phyloP scores from a whole-genome alignment of 2,329 filamentous ascomycete genomes.

The Waltergamsia citrina region DNA sequence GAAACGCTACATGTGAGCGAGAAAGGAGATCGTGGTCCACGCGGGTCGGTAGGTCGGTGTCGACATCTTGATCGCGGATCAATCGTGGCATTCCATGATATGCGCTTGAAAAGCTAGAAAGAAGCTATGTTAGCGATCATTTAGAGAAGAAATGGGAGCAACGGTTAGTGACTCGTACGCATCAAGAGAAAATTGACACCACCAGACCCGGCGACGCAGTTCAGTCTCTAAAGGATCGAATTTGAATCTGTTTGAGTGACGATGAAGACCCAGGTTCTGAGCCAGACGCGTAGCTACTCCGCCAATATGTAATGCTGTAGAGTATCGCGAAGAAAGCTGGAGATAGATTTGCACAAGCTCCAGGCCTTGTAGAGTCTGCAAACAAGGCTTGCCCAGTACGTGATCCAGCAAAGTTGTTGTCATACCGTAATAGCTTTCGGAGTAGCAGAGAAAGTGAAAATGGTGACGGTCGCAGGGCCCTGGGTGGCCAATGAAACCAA shows the following conservation, averaged over 20 bases:
- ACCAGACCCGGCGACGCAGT: constrained; percentile 13
- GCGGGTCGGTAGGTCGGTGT: constrained; percentile 13
- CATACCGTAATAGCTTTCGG: constrained; percentile 11
- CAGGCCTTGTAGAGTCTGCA: constrained; percentile 11
- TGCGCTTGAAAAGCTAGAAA: constrained; percentile 13
- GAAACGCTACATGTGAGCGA: constrained; percentile 11
- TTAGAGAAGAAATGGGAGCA: constrained; percentile 9
- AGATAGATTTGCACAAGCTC: constrained; percentile 13
- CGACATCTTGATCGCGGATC: constrained; percentile 15
- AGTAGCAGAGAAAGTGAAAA: constrained; percentile 11
- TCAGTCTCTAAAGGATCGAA: constrained; percentile 15
- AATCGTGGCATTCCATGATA: constrained; percentile 16
- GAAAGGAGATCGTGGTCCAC: constrained; percentile 14
- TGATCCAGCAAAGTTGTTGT: constrained; percentile 8
- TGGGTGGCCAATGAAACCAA: constrained; percentile 9
- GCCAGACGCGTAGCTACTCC: constrained; percentile 14
- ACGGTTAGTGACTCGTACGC: constrained; percentile 7
- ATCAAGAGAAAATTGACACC: constrained; percentile 16
- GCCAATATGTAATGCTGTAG: constrained; percentile 10
- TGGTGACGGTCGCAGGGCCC: constrained; percentile 7
- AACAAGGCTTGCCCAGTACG: constrained; percentile 8
- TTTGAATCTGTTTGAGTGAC: constrained; percentile 15
- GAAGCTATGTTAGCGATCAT: no score
- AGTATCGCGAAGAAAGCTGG: constrained; percentile 11
- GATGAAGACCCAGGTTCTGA: constrained; percentile 13